A percentile compares a stretch with the other conserved stretches of the same genome.
Conservation (phyloP, 2,329 filamentous ascomycete species). For the Aureobasidium sp. region DNA sequence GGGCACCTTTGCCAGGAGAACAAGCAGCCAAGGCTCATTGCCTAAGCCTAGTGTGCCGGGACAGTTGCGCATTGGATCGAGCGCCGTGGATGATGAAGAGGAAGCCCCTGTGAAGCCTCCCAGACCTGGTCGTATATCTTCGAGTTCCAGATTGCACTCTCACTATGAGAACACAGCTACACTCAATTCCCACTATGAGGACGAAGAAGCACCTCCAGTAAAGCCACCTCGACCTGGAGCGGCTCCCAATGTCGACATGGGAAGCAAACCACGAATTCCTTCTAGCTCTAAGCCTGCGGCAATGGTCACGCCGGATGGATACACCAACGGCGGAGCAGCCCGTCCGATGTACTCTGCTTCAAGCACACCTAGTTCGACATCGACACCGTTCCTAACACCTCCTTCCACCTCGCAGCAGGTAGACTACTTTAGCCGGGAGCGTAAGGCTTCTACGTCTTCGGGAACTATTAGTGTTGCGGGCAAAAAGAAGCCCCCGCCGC, state of each 20-base stretch:
- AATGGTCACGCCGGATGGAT: neutral
- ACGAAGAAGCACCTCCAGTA: conserved; percentile 24
- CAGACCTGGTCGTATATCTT: conserved; percentile 18
- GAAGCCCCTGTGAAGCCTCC: conserved; percentile 24
- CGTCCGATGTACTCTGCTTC: conserved; percentile 9
- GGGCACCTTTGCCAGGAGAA: conserved; percentile 14
- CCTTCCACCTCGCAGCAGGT: conserved; percentile 4
- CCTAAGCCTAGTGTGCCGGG: conserved; percentile 5
- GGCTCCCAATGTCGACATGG: conserved; percentile 15
- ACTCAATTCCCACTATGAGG: conserved; percentile 14
- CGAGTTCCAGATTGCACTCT: neutral
- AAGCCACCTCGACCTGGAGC: conserved; percentile 25
- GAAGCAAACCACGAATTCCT: conserved; percentile 13
- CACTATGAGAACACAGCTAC: neutral
- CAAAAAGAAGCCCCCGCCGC: conserved; percentile 71
- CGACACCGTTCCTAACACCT: conserved; percentile 5
- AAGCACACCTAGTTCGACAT: conserved; percentile 10
- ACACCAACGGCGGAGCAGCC: conserved; percentile 10
- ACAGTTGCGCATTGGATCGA: neutral
- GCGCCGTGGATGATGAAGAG: conserved; percentile 21
- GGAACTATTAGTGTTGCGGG: conserved; percentile 30
- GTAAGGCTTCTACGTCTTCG: conserved; percentile 27
- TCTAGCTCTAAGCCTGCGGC: conserved; percentile 9
- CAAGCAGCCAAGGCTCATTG: conserved; percentile 11
- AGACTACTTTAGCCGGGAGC: conserved; percentile 37